Evolutionary conservation across 495 filamentous ascomycete genomes (phyloP).

Genomic region (Tetracladium setigerum): DNA sequence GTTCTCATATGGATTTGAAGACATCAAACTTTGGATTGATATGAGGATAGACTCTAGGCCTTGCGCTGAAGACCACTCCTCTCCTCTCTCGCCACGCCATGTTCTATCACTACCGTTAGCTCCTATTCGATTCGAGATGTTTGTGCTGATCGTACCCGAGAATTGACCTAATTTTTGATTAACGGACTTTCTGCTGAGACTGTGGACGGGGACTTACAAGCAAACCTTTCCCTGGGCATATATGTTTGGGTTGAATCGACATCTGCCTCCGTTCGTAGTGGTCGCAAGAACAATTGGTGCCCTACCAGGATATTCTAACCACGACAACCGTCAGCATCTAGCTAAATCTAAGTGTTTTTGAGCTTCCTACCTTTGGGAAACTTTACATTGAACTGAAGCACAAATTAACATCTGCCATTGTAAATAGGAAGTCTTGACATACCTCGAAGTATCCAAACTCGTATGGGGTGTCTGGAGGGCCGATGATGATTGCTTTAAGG

Average conservation of each 20-base stretch:
- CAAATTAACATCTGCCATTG: constrained; percentile 3
- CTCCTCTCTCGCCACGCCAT: constrained; percentile 82
- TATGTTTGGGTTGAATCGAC: constrained; percentile 95
- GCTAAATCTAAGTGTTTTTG: constrained; percentile 24
- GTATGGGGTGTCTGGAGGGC: constrained; percentile 91
- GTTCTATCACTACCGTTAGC: constrained; percentile 47
- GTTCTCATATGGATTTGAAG: constrained; percentile 88
- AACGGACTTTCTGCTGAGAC: not conserved
- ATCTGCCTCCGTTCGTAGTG: constrained; percentile 81
- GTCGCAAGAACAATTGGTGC: constrained; percentile 66
- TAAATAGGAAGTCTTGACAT: constrained; percentile 11
- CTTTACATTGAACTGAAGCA: constrained; percentile 51
- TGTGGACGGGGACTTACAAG: constrained; percentile 50
- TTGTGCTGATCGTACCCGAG: constrained; percentile 53
- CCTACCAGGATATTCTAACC: constrained; percentile 76
- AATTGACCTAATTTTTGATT: constrained; percentile 58
- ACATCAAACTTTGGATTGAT: constrained; percentile 95
- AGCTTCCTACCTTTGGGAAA: constrained; percentile 51
- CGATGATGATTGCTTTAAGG: constrained; percentile 82
- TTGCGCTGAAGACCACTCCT: constrained; percentile 95
- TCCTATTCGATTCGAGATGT: constrained; percentile 20
- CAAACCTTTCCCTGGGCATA: constrained; percentile 89
- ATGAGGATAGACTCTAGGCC: constrained; percentile 90
- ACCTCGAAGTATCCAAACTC: constrained; percentile 98
- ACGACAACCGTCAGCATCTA: constrained; percentile 21